Evolutionary conservation across 495 filamentous ascomycete genomes (phyloP).

Genomic region (Niebla homalea): DNA sequence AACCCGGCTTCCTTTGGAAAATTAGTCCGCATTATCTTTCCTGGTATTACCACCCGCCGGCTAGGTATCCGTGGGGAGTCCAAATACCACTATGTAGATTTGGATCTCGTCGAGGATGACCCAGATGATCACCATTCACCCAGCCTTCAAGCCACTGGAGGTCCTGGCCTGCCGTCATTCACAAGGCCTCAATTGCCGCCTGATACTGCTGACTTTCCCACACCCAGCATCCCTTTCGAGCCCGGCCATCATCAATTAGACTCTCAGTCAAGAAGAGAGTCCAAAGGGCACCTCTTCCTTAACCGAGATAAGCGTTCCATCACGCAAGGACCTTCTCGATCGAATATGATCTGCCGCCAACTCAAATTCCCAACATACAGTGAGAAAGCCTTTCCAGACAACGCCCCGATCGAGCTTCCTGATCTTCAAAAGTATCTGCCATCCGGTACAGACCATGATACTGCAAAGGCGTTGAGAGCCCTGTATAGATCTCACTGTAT

Average conservation of each 20-base stretch:
- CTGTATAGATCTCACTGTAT: slow-evolving; percentile 91
- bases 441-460: slow-evolving; percentile 61
- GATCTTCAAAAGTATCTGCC: slow-evolving; percentile 67
- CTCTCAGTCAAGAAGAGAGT: background rate
- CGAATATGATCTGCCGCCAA: slow-evolving; percentile 47
- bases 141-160: background rate
- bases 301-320: slow-evolving; percentile 6
- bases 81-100: slow-evolving; percentile 95
- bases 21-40: slow-evolving; percentile 88
- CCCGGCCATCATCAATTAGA: slow-evolving; percentile 21
- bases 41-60: slow-evolving; percentile 79
- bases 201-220: slow-evolving; percentile 58
- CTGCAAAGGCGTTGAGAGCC: slow-evolving; percentile 65
- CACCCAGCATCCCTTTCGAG: slow-evolving; percentile 34
- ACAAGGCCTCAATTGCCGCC: slow-evolving; percentile 37
- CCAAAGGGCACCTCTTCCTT: slow-evolving; percentile 12
- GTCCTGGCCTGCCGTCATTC: background rate
- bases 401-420: slow-evolving; percentile 62
- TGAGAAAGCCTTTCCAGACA: slow-evolving; percentile 37
- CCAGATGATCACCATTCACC: slow-evolving; percentile 18
- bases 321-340: slow-evolving; percentile 8
- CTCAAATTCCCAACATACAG: slow-evolving; percentile 51
- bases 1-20: slow-evolving; percentile 98
- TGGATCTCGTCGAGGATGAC: slow-evolving; percentile 50
- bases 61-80: slow-evolving; percentile 91